Base-by-base conservation (phyloP, 164 flowering plant genomes). In the Stephania yunnanensis region DNA sequence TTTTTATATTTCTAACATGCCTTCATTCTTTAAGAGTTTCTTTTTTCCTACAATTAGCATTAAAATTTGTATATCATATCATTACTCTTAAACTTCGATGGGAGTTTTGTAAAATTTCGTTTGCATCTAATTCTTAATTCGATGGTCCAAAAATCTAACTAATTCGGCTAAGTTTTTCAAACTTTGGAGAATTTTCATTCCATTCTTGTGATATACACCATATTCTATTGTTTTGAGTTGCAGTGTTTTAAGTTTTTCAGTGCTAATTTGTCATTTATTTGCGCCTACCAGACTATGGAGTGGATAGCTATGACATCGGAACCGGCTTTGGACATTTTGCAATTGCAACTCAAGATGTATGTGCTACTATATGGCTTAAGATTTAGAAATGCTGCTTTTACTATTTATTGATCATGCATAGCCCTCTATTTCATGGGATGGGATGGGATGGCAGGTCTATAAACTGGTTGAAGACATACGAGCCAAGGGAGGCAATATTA, bases 261-360 rank as follows among this genome's bases (percentile, higher is more conserved):
- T 4, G n/a, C 53, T 48, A 10, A 68, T 68, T 68, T 53, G 72
- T 8, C 13, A 45, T 68, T 68, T 9, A 53, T 68, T 46, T 68
- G 9, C 77, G 50, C 9, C 76, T 71, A 29, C 15, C 90, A 94
- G 99, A 95, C 78, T 90, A 95, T 84, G 99, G 98, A 71, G 96
- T 90, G 78, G 90, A 87, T 55, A 88, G 87, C 55, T 95, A 93
- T 82, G 98, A 95, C 73, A 93, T 93, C 77, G 98, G 99, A 70
- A 85, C 88, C 67, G 99, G 99, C 46, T 95, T 95, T 84, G 99
- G 99, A 69, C 98, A 95, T 87, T 95, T 95, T 82, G 99, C 90
- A 30, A 95, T 95, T 85, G 88, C 98, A 74, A 89, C 91, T 76
- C 82, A 78, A 78, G 98, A 95, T 92, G 99, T 95, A 77, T 79